Conservation (phyloP, 495 filamentous ascomycete genomes). For the Penicillium goetzii region DNA sequence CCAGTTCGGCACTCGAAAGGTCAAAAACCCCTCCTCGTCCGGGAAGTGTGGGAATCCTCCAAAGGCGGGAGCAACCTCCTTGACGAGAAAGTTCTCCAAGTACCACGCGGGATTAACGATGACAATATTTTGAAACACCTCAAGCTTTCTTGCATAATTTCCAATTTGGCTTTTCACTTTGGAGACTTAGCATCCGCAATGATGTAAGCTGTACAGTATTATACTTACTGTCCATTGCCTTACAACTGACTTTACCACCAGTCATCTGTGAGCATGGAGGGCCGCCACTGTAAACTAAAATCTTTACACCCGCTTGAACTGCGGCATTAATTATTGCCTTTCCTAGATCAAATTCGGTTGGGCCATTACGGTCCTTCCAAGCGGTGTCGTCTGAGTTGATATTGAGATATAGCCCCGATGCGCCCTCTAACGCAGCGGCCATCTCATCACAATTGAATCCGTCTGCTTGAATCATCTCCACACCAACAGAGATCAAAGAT, state of each 20-base stretch:
- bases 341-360: not conserved
- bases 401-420: not conserved
- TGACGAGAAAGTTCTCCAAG: not conserved
- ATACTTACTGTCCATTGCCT: not conserved
- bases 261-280: not conserved
- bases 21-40: not conserved
- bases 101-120: not conserved
- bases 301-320: not conserved
- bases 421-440: not conserved
- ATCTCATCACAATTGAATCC: not conserved
- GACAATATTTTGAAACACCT: not conserved
- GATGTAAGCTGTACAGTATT: no score
- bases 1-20: not conserved
- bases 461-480: not conserved
- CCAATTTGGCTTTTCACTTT: no score
- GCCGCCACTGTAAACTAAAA: not conserved
- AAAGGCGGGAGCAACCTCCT: not conserved
- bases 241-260: not conserved
- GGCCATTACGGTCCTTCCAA: no score
- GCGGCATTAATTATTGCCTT: not conserved
- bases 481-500: not conserved
- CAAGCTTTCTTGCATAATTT: no score
- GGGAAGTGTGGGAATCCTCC: not conserved
- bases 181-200: no score
- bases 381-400: not conserved